Conservation (phyloP, 768 basidiomycete genomes). For the Lyophyllum atratum region DNA sequence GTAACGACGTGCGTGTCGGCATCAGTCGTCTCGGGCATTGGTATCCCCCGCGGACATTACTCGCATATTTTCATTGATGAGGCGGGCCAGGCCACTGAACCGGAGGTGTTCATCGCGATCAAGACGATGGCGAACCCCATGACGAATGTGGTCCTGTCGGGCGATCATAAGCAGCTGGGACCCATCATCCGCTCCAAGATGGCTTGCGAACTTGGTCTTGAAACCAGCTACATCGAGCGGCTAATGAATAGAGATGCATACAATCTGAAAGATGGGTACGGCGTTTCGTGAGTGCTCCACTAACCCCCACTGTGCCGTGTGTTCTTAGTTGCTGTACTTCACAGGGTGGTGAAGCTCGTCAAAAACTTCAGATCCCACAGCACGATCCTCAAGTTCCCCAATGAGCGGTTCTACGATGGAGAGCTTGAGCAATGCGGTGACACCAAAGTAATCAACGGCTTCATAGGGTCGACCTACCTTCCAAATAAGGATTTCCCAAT, state of each 20-base stretch:
- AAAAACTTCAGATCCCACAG: constrained; percentile 70
- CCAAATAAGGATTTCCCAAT: constrained; percentile 55
- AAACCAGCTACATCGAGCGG: constrained; percentile 62
- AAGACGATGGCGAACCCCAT: constrained; percentile 54
- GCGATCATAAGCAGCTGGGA: constrained; percentile 73
- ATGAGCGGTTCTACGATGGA: constrained; percentile 56
- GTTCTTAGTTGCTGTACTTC: constrained; percentile 1
- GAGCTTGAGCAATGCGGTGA: constrained; percentile 53
- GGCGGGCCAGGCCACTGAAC: constrained; percentile 73
- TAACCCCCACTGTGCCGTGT: background rate
- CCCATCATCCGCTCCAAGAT: constrained; percentile 64
- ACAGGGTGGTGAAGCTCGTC: constrained; percentile 61
- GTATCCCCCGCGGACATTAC: constrained; percentile 62
- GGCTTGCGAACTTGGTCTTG: constrained; percentile 57
- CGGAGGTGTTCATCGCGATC: constrained; percentile 63
- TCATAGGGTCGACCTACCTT: constrained; percentile 40
- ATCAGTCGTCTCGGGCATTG: constrained; percentile 54
- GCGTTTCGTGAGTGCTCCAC: constrained; percentile 26
- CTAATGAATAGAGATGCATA: constrained; percentile 52
- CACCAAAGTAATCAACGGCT: constrained; percentile 38
- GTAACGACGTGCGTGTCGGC: constrained; percentile 69
- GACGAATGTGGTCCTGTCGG: constrained; percentile 65
- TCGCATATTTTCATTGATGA: constrained; percentile 73
- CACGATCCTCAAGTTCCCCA: constrained; percentile 62
- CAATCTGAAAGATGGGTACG: constrained; percentile 29